Evolutionary conservation across 108 stramenopile genomes (phyloP).

Genomic region (Chaetoceros muelleri): DNA sequence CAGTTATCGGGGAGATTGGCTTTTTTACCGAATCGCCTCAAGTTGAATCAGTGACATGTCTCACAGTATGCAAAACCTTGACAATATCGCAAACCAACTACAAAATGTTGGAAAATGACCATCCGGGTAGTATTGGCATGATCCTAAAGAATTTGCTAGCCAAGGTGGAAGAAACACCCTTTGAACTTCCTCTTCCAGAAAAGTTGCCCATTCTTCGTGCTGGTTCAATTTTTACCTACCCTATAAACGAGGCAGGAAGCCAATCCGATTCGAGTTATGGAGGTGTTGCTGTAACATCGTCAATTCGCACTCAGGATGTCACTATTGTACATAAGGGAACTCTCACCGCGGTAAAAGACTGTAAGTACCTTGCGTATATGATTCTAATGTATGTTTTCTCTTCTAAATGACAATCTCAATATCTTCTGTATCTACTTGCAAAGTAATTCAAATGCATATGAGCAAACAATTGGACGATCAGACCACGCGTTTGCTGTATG

Average conservation of each 20-base stretch:
- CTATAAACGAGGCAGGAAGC: conserved; percentile 2
- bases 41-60: conserved; percentile 20
- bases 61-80: conserved; percentile 47
- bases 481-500: conserved; percentile 47
- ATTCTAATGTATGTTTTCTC: no score
- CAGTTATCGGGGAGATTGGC: conserved; percentile 36
- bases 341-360: conserved; percentile 29
- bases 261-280: conserved; percentile 11
- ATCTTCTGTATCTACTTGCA: no score
- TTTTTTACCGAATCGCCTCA: conserved; percentile 46
- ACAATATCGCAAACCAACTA: conserved; percentile 28
- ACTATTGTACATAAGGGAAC: no score
- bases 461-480: conserved; percentile 45
- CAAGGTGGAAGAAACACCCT: conserved; percentile 20
- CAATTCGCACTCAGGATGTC: no score
- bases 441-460: conserved; percentile 55
- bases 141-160: conserved; percentile 34
- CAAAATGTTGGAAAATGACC: conserved; percentile 31
- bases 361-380: no score
- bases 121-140: conserved; percentile 32
- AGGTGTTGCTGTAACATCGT: no score
- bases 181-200: conserved; percentile 16
- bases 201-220: conserved; percentile 19
- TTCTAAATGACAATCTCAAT: no score
- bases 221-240: conserved; percentile 23